Evolutionary conservation across 805 yeast species (phyloP), one percentile per base, ranked within the genome.

Genomic region (Isabelozyma rhagii): DNA sequence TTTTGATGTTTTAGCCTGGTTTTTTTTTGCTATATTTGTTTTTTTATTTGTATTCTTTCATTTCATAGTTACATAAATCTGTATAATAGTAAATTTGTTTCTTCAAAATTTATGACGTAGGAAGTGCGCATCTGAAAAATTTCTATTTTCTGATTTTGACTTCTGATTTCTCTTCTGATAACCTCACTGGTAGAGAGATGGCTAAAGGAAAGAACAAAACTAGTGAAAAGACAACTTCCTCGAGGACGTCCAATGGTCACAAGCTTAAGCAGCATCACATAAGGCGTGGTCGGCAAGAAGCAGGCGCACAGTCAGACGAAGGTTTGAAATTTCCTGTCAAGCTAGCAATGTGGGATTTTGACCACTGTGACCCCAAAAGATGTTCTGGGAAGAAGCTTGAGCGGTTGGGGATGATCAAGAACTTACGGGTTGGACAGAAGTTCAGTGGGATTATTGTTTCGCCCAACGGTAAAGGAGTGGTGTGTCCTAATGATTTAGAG

Each of bases 281-380:
- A 46, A 73, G 63, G 47, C 67, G 56, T 41, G 74, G 69, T 18
- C 57, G 69, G 43, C 71, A 62, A 49, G 77, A 74, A 51, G 50
- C 51, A 1, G 72, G 70, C 2, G 58, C 61, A 11, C 28, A 64
- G 55, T 48, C 57, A 54, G 18, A 51, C 47, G 34, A 59, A 47
- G 44, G 55, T 54, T 54, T 46, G 5, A 57, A 58, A 44, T 88
- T 89, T 61, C 97, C 96, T 1, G 85, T 87, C 34, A 91, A 89
- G 61, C 67, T 92, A 54, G 97, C 97, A 14, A 93, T 93, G 99
- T 93, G 99, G 97, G 99, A 94, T 66, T 94, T 94, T 63, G 97
- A 92, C 56, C 99, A 94, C 64, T 94, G 99, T 72, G 99, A 94
- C 69, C 99, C 99, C 1, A 94, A 94, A 63, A 79, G 97, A 63